phyloP scores from a whole-genome alignment of 345 rosid genomes.

The Linum lewisii region DNA sequence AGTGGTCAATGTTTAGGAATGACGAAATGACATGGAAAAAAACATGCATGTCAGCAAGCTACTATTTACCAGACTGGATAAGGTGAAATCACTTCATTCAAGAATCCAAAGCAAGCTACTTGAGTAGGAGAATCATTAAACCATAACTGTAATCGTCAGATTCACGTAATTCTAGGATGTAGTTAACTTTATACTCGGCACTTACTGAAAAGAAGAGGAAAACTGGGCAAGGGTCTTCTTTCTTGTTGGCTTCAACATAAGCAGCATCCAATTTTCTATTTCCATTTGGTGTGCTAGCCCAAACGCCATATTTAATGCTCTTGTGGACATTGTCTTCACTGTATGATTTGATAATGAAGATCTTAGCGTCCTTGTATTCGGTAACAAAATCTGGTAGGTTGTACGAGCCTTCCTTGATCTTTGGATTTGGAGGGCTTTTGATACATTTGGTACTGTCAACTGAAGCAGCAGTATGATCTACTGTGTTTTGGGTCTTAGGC shows the following conservation, averaged over 20 bases:
- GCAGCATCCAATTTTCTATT: conserved; percentile 80
- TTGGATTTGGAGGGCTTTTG: conserved; percentile 31
- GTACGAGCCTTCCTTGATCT: conserved; percentile 36
- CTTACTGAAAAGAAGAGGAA: conserved; percentile 77
- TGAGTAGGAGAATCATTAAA: too few relatives aligned
- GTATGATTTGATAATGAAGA: conserved; percentile 89
- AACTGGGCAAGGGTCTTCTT: conserved; percentile 47
- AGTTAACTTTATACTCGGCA: too few relatives aligned
- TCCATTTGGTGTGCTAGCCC: conserved; percentile 96
- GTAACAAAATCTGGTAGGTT: conserved; percentile 48
- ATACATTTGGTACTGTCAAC: conserved; percentile 31
- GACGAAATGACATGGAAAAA: too few relatives aligned
- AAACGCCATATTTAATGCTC: conserved; percentile 81
- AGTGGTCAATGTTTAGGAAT: neutral
- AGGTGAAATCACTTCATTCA: too few relatives aligned
- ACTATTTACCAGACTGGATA: too few relatives aligned
- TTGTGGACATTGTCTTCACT: conserved; percentile 98
- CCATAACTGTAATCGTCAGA: too few relatives aligned
- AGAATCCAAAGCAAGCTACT: neutral
- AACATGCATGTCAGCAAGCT: too few relatives aligned
- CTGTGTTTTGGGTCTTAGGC: conserved; percentile 46
- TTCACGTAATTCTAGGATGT: too few relatives aligned
- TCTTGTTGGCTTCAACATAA: conserved; percentile 62
- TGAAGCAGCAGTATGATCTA: conserved; percentile 39
- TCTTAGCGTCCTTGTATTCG: conserved; percentile 60